A percentile compares a stretch with the other conserved stretches of the same genome.
Conservation (phyloP, 306 rosid genomes). For the Aeschynomene evenia region DNA sequence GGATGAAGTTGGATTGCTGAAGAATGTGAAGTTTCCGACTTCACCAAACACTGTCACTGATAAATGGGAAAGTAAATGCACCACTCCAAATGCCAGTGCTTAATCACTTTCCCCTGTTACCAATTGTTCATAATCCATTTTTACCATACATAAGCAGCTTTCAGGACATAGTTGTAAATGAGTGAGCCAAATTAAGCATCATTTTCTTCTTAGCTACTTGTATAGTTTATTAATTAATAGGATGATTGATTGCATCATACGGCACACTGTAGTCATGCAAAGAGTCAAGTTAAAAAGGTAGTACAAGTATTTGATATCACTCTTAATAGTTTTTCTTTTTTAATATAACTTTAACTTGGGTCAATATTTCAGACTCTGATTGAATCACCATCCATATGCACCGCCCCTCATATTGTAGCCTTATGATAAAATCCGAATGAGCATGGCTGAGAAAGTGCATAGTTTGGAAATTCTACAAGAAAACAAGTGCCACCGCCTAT, state of each 20-base stretch:
- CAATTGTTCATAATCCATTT: constrained; percentile 27
- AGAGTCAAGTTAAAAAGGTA: not conserved
- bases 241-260: not conserved
- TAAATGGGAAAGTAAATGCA: constrained; percentile 42
- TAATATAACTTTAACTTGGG: not conserved
- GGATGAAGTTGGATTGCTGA: constrained; percentile 49
- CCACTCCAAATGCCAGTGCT: constrained; percentile 37
- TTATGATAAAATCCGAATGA: not conserved
- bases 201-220: not conserved
- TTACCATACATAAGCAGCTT: constrained; percentile 12
- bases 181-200: not conserved
- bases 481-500: too few relatives aligned
- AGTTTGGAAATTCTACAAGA: not conserved
- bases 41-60: constrained; percentile 41
- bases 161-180: constrained; percentile 13
- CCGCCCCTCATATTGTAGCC: constrained; percentile 12
- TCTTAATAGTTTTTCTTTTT: too few relatives aligned
- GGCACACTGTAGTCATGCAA: not conserved
- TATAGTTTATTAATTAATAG: not conserved
- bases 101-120: constrained; percentile 7
- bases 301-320: not conserved
- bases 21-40: constrained; percentile 30
- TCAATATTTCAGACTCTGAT: not conserved
- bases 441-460: not conserved
- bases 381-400: not conserved